phyloP scores from a whole-genome alignment of 306 rosid species.

The Cicer judaicum region DNA sequence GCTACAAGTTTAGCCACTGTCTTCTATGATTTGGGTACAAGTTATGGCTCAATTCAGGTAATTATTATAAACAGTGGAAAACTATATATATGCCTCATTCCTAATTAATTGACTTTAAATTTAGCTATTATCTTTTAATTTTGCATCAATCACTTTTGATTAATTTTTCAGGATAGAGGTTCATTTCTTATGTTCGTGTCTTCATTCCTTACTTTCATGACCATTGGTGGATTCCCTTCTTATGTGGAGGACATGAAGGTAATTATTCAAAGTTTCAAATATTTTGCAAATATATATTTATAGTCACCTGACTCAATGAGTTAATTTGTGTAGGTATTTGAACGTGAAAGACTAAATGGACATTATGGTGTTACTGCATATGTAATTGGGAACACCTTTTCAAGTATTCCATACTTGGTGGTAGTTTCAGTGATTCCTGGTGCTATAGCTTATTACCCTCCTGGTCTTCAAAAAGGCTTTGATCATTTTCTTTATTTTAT shows the following conservation, averaged over 20 bases:
- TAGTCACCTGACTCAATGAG: neutral
- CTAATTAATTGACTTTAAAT: neutral
- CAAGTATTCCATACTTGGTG: slow-evolving; percentile 60
- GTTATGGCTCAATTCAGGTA: slow-evolving; percentile 59
- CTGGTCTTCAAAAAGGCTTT: slow-evolving; percentile 58
- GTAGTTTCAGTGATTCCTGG: slow-evolving; percentile 65
- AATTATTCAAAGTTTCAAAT: slow-evolving; percentile 14
- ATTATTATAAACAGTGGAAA: neutral
- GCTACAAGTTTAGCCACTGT: slow-evolving; percentile 53
- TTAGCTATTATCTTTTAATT: neutral
- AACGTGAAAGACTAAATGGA: slow-evolving; percentile 74
- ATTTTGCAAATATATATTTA: neutral
- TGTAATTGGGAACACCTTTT: slow-evolving; percentile 67
- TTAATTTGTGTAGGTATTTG: slow-evolving; percentile 55
- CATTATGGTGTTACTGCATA: slow-evolving; percentile 66
- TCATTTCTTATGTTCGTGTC: slow-evolving; percentile 64
- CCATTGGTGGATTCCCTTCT: slow-evolving; percentile 86
- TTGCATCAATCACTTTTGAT: neutral
- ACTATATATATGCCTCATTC: neutral
- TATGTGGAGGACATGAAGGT: slow-evolving; percentile 91
- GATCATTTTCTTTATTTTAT: slow-evolving; percentile 55
- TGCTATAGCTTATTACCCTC: slow-evolving; percentile 54
- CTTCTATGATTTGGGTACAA: slow-evolving; percentile 48
- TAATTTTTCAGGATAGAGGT: slow-evolving; percentile 64
- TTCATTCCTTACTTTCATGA: slow-evolving; percentile 83